Conservation (phyloP, 495 filamentous ascomycete genomes). For the Penicillium coffeae region DNA sequence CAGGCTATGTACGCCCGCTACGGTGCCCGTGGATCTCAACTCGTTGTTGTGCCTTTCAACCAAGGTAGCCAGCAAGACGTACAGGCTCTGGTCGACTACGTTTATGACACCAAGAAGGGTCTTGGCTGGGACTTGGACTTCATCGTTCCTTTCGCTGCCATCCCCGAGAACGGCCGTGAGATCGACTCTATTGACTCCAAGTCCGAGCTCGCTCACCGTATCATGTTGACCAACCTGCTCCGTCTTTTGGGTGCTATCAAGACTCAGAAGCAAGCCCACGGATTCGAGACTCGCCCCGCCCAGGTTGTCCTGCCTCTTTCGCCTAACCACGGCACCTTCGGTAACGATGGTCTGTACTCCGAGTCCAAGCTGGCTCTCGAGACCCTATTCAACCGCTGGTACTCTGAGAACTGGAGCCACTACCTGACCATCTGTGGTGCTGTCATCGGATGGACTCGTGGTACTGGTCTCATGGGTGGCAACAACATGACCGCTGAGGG, state of each 20-base stretch:
- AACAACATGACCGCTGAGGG: conserved; percentile 98
- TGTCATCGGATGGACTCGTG: conserved; percentile 98
- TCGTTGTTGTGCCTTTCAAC: conserved; percentile 98
- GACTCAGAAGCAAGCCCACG: conserved; percentile 76
- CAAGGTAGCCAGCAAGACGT: conserved; percentile 98
- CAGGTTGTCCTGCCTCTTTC: conserved; percentile 95
- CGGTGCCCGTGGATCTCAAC: conserved; percentile 88
- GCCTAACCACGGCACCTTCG: conserved; percentile 97
- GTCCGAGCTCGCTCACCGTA: conserved; percentile 95
- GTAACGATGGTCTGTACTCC: conserved; percentile 95
- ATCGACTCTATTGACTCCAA: conserved; percentile 97
- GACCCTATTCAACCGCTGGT: conserved; percentile 98
- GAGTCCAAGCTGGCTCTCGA: conserved; percentile 97
- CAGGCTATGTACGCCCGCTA: conserved; percentile 96
- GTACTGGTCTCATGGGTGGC: conserved; percentile 94
- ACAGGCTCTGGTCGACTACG: conserved; percentile 86
- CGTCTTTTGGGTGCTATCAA: conserved; percentile 89
- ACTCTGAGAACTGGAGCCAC: conserved; percentile 94
- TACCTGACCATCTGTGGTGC: conserved; percentile 99
- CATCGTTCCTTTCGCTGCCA: conserved; percentile 94
- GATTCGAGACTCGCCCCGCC: conserved; percentile 90
- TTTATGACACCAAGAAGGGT: conserved; percentile 95
- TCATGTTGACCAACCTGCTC: conserved; percentile 97
- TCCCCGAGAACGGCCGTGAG: conserved; percentile 95
- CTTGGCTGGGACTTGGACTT: conserved; percentile 98